Conservation (phyloP, 2,329 filamentous ascomycete genomes). For the Aureobasidium sp. region DNA sequence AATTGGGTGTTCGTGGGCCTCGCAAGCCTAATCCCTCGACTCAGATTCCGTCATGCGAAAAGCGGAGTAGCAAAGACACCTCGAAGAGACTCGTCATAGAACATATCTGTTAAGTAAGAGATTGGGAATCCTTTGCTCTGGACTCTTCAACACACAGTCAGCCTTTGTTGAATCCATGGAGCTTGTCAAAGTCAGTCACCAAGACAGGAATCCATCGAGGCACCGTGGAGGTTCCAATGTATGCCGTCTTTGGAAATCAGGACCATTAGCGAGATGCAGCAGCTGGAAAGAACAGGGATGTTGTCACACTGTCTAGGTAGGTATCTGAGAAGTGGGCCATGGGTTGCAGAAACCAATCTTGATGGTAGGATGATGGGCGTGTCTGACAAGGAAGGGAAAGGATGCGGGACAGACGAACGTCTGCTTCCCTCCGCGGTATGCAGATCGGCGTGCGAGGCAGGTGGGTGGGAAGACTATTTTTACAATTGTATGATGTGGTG, state of each 20-base stretch:
- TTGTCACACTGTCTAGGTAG: background rate
- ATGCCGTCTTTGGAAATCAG: background rate
- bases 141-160: background rate
- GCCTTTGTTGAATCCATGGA: background rate
- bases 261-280: background rate
- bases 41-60: background rate
- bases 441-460: background rate
- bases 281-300: background rate
- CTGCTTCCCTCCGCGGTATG: background rate
- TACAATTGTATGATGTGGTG: background rate
- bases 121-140: background rate
- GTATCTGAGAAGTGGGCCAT: background rate
- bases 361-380: background rate
- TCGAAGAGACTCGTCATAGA: background rate
- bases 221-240: background rate
- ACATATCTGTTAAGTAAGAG: conserved; percentile 6
- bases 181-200: background rate
- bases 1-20: background rate
- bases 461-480: background rate
- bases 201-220: background rate
- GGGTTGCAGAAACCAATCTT: background rate
- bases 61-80: background rate
- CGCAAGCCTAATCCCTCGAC: background rate
- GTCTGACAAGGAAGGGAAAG: background rate
- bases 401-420: background rate